Conservation (phyloP, 306 rosid genomes). For the Prunus campanulata region DNA sequence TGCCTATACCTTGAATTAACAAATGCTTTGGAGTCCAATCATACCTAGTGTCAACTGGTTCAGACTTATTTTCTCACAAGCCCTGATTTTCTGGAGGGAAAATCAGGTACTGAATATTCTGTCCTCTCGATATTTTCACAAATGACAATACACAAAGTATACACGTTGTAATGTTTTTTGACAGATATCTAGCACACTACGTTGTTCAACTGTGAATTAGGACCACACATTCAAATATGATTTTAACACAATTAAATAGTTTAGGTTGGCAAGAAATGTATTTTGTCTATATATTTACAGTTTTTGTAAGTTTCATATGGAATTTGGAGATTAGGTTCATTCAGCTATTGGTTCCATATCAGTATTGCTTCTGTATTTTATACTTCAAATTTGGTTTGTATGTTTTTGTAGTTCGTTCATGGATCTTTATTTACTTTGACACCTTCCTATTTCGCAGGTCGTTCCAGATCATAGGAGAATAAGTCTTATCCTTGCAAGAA, state of each 20-base stretch:
- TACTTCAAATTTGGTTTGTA: background rate
- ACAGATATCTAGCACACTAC: too few relatives aligned
- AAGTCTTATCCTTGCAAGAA: conserved; percentile 3
- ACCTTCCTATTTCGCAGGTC: conserved; percentile 15
- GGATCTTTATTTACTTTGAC: background rate
- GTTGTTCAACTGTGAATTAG: too few relatives aligned
- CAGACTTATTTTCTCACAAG: conserved; percentile 1
- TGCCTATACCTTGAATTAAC: background rate
- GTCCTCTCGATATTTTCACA: background rate
- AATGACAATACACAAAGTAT: background rate
- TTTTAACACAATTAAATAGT: too few relatives aligned
- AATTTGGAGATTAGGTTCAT: too few relatives aligned
- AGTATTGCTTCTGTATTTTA: too few relatives aligned
- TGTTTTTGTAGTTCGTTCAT: background rate
- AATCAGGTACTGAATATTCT: conserved; percentile 7
- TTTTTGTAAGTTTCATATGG: too few relatives aligned
- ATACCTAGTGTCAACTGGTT: conserved; percentile 12
- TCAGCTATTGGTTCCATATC: too few relatives aligned
- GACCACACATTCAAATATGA: too few relatives aligned
- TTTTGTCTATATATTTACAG: too few relatives aligned
- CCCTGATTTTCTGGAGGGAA: conserved; percentile 20
- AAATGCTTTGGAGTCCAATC: background rate
- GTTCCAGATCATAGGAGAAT: conserved; percentile 4
- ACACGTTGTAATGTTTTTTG: too few relatives aligned
- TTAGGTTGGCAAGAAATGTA: too few relatives aligned